Percentiles rank a stretch among this genome's conserved stretches.
These are phyloP conservation scores for Hypoxylon sp. DNA, from an alignment of 2,329 filamentous ascomycete species.

Conservation along the genomic window DNA sequence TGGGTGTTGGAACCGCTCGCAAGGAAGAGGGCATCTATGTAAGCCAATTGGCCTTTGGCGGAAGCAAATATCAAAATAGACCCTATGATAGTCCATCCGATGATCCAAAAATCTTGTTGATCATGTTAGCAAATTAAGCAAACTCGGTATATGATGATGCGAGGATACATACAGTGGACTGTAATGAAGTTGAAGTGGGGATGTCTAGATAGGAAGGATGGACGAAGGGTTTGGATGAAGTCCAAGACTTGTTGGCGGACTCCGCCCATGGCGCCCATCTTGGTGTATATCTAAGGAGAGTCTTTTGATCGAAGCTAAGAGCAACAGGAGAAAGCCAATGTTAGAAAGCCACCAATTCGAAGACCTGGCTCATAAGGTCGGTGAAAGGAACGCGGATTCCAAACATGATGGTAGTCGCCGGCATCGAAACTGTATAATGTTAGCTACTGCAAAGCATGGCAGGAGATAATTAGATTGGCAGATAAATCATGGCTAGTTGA, in stretches of 20 bases:
- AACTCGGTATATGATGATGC: not conserved
- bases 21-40: conserved; percentile 91
- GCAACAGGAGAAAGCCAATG: conserved; percentile 25
- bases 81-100: conserved; percentile 74
- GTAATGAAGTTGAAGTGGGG: conserved; percentile 84
- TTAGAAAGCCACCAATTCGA: conserved; percentile 36
- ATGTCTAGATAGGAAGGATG: conserved; percentile 65
- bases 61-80: conserved; percentile 79
- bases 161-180: conserved; percentile 70
- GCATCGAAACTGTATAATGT: conserved; percentile 29
- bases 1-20: conserved; percentile 88
- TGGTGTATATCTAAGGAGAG: conserved; percentile 9
- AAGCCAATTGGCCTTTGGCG: conserved; percentile 67
- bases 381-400: conserved; percentile 28
- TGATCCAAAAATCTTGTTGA: conserved; percentile 81
- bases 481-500: conserved; percentile 12
- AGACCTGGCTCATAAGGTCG: conserved; percentile 41
- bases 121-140: conserved; percentile 19
- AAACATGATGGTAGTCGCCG: conserved; percentile 38
- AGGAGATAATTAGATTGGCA: conserved; percentile 16
- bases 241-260: conserved; percentile 49
- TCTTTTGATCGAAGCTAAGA: conserved; percentile 15
- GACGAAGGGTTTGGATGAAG: conserved; percentile 60
- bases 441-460: conserved; percentile 20
- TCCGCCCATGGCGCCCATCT: conserved; percentile 45